Evolutionary conservation across 2,329 filamentous ascomycete genomes (phyloP), one percentile per base, ranked within the genome.

Genomic region (Colletotrichum scovillei): DNA sequence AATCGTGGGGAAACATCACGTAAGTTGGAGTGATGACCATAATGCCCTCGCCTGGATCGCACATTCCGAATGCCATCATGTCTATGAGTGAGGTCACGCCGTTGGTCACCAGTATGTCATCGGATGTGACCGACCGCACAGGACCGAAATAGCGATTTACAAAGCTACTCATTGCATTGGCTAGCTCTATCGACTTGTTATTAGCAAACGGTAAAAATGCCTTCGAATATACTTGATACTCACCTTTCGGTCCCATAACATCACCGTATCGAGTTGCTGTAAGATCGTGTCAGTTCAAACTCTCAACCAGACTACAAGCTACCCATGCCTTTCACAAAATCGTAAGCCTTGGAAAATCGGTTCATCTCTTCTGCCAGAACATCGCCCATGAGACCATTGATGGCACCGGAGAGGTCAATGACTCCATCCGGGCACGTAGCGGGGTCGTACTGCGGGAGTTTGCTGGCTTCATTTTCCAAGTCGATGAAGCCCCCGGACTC

Each of bases 371-470:
- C 55, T 2, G 24, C 28, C 4, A 70, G 9, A 16, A 55, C 35
- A 30, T 63, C 67, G 22, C 49, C 38, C 58, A 67, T 56, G 19
- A 74, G 63, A 16, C 57, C 46, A 46, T 67, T 64, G 57, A 59
- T 46, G 8, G 70, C 69, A 9, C 56, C 60, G 6, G 71, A 70
- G 6, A 73, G 56, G 22, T 70, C 49, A 28, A 66, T 70, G 12
- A 73, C 67, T 4, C 71, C 67, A 16, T 66, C 55, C 3, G 71
- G 66, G 8, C 46, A 35, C n/a, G 24, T 55, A 11, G 24, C n/a
- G 5, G 60, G 42, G 26, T 65, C 59, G 26, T 69, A 69, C 22
- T 53, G 53, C 9, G 53, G 60, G n/a, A 63, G 42, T 24, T 59
- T 59, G 30, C 62, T 30, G 24, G 53, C 53, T 32, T 70, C 67